Base-by-base conservation (phyloP, 345 rosid genomes). In the Crucihimalaya himalaica region DNA sequence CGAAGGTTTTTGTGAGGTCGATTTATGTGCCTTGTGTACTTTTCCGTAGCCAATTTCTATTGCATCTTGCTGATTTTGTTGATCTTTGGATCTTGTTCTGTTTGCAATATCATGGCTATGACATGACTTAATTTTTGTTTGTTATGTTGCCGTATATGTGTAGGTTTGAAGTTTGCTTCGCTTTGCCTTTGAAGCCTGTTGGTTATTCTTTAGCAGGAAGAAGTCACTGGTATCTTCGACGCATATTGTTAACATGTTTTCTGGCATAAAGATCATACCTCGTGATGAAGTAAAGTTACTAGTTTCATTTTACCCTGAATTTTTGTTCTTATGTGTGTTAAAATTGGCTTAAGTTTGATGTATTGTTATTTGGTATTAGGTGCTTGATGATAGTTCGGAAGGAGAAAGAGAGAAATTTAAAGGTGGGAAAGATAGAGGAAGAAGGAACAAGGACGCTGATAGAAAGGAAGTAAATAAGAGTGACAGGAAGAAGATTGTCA, bases 241-340 rank as follows among this genome's bases (percentile, higher is more conserved):
- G 10, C 32, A 57, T 14, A 64, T 37, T 40, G 8, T 50, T 43
- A 55, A 63, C 4, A 92, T 92, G 98, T 86, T 92, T 40, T 71
- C 90, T 12, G 95, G 95, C 11, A 75, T 90, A 57, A 92, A 86
- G 77, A 80, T 92, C 65, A 82, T 92, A 51, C 89, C 98, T 21
- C 92, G 92, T 9, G 88, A 88, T 67, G 74, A 86, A 73, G 84
- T 66, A 65, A 77, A 70, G 73, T 81, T 39, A 37, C 46, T 64
- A 13, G n/a, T 34, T 52, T 27, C 11, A 34, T 66, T 6, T 25
- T 8, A 48, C 28, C 2, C 1, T 35, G 6, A 50, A 1, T 42
- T 32, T 42, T 55, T 3, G 20, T 32, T 35, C 13, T 2, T 32
- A 2, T 47, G 0, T 27, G 29, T 53, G 32, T 47, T 52, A 21